Percentiles rank a stretch among this genome's conserved stretches.
Evolutionary conservation across 1,139 yeast genomes (phyloP).

Genomic region (Hyphopichia burtonii): DNA sequence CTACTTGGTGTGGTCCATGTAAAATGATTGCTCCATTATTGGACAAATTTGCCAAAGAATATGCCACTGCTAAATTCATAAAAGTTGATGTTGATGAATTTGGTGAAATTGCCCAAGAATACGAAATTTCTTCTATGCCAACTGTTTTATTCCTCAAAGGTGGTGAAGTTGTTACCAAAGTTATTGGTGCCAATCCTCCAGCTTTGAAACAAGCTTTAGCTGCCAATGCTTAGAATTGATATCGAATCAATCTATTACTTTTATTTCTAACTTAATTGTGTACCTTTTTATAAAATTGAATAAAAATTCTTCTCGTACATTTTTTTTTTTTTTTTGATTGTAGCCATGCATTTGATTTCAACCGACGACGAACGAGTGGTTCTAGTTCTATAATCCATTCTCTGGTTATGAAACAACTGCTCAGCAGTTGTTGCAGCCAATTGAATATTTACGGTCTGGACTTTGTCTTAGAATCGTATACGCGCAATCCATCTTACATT

Average conservation of each 20-base stretch:
- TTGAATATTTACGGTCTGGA: too few species aligned
- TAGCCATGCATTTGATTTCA: too few species aligned
- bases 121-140: conserved; percentile 86
- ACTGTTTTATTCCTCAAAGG: conserved; percentile 76
- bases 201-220: conserved; percentile 73
- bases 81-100: conserved; percentile 85
- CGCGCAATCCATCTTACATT: too few species aligned
- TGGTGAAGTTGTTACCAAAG: conserved; percentile 69
- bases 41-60: conserved; percentile 55
- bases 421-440: too few species aligned
- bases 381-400: too few species aligned
- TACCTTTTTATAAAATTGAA: too few species aligned
- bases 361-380: too few species aligned
- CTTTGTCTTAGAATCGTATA: too few species aligned
- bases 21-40: conserved; percentile 79
- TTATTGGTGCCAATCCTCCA: conserved; percentile 86
- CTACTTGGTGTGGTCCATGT: conserved; percentile 95
- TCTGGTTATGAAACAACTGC: too few species aligned
- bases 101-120: conserved; percentile 69
- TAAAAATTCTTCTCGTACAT: too few species aligned
- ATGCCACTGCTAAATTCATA: conserved; percentile 61
- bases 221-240: conserved; percentile 42
- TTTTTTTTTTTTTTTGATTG: too few species aligned
- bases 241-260: neutral
- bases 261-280: too few species aligned